These are phyloP conservation scores for Pelargonium cotyledonis DNA, from an alignment of 441 rosid genomes.

Conservation along the genomic window DNA sequence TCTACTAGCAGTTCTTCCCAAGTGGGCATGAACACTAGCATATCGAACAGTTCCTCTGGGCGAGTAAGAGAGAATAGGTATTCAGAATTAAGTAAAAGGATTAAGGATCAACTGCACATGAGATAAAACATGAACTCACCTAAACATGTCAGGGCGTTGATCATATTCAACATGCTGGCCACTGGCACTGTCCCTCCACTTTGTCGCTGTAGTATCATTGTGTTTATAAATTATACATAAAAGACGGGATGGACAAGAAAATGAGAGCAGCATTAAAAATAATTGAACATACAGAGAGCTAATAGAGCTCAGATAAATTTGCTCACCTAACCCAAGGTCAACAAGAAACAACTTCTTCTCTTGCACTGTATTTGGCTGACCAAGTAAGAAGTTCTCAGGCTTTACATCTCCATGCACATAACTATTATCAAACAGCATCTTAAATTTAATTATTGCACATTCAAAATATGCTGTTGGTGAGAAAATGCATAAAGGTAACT, in stretches of 20 bases:
- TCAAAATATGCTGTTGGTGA: neutral
- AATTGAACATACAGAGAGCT: neutral
- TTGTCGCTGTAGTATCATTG: constrained; percentile 60
- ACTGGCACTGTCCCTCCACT: constrained; percentile 79
- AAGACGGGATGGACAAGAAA: constrained; percentile 8
- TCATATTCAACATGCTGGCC: constrained; percentile 92
- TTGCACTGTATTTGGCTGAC: constrained; percentile 84
- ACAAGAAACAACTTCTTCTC: constrained; percentile 95
- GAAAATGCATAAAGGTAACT: neutral
- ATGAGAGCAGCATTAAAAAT: neutral
- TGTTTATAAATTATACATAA: constrained; percentile 12
- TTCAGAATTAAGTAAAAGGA: constrained; percentile 11
- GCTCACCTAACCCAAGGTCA: constrained; percentile 85
- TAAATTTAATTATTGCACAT: constrained; percentile 11
- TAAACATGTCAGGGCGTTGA: constrained; percentile 98
- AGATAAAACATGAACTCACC: constrained; percentile 38
- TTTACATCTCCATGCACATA: constrained; percentile 99
- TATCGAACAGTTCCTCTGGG: constrained; percentile 22
- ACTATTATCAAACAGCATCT: constrained; percentile 34
- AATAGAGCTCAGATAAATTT: constrained; percentile 12
- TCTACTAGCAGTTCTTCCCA: constrained; percentile 96
- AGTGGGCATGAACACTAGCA: constrained; percentile 57
- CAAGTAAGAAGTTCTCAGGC: constrained; percentile 42
- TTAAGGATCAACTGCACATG: neutral
- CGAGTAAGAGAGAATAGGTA: constrained; percentile 14